A percentile compares a stretch with the other conserved stretches of the same genome.
phyloP scores from a whole-genome alignment of 192 early-diverging fungal genomes.

The Endogone sp. region DNA sequence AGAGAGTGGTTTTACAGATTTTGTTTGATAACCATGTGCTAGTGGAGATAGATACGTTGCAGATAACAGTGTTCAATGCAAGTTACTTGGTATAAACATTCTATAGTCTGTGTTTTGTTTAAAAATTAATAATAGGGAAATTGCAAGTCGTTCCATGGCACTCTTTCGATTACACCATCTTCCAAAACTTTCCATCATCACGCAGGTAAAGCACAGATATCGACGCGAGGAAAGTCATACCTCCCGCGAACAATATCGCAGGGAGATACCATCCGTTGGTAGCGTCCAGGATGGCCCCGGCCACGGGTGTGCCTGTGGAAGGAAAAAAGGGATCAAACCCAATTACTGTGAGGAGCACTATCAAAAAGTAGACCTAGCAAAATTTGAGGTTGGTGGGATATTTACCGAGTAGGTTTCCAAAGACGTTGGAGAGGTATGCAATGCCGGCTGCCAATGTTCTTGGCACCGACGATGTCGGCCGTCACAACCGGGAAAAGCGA shows the following conservation, averaged over 20 bases:
- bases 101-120: too few relatives aligned
- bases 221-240: slow-evolving; percentile 14
- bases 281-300: slow-evolving; percentile 16
- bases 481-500: slow-evolving; percentile 41
- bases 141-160: too few relatives aligned
- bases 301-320: slow-evolving; percentile 23
- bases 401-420: slow-evolving; percentile 25
- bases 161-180: neutral
- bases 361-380: neutral
- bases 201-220: slow-evolving; percentile 21
- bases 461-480: slow-evolving; percentile 51
- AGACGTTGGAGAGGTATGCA: slow-evolving; percentile 33
- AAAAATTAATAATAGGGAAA: too few relatives aligned
- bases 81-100: too few relatives aligned
- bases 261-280: slow-evolving; percentile 21
- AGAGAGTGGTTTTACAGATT: too few relatives aligned
- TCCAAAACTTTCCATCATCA: slow-evolving; percentile 17
- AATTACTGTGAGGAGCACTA: slow-evolving; percentile 28
- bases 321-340: too few relatives aligned
- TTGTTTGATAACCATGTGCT: too few relatives aligned
- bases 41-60: too few relatives aligned
- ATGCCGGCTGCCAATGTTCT: slow-evolving; percentile 35
- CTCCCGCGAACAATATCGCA: slow-evolving; percentile 33
- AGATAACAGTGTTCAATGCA: too few relatives aligned
- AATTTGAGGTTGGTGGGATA: neutral